Evolutionary conservation across 78 protist genomes (phyloP), one percentile per base, ranked within the genome.

Genomic region (Trichosphaerium sp.): DNA sequence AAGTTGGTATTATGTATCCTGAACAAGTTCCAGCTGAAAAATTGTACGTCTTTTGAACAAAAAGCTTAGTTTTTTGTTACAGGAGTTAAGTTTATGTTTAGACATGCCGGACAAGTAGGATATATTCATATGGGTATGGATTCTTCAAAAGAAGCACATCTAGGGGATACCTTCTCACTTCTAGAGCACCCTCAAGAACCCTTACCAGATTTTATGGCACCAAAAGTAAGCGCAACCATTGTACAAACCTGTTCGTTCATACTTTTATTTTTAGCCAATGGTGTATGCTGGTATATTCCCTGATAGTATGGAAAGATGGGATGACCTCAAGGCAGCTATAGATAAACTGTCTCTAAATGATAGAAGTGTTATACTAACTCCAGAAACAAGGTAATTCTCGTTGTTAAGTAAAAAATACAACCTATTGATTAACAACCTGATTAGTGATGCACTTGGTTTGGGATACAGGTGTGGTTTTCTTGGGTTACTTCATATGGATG

Each of bases 401-500:
- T 6, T 10, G 43, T 54, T n/a, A n/a, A n/a, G 21, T 44, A n/a
- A 21, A 44, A 44, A 44, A 44, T 44, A 44, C 51, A 44, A n/a
- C 21, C 51, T n/a, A n/a, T n/a, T n/a, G 21, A 44, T 44, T 44
- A 44, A 44, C 51, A n/a, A n/a, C n/a, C 73, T 62, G 31, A 18
- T 29, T 7, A 65, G 79, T 25, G n/a, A 39, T n/a, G 91, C 90
- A 25, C 77, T 91, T 32, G 96, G 96, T n/a, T 54, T 59, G 37
- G 96, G 96, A 34, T 85, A 78, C 42, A 84, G 92, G 34, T 78
- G 86, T 55, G 97, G 97, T 4, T 92, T 92, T 77, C 79, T 90
- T 10, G 97, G 97, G 4, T 52, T 90, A 42, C 82, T 92, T 39
- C 97, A 92, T 72, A 83, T 92, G 94, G 92, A 88, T 23, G 92